phyloP scores from a whole-genome alignment of 2,329 filamentous ascomycete genomes.

The Pestalotiopsis sp. region DNA sequence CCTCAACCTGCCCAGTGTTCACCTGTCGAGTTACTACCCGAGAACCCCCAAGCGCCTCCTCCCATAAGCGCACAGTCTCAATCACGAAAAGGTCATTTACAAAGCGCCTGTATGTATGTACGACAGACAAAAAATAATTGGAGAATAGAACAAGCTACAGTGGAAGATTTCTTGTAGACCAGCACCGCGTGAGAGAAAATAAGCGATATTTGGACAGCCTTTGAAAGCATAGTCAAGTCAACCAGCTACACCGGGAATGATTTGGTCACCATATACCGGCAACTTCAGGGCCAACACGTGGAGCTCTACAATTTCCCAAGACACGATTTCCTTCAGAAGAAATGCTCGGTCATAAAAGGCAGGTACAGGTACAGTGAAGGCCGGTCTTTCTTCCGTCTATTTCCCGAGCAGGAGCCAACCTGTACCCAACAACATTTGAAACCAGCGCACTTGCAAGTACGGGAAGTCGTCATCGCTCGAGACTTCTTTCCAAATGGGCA shows the following conservation, averaged over 20 bases:
- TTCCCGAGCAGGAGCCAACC: no score
- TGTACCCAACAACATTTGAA: neutral
- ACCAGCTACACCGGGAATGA: no score
- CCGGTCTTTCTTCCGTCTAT: no score
- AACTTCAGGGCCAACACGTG: no score
- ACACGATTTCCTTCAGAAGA: no score
- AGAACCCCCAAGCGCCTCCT: conserved; percentile 60
- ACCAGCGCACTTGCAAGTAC: neutral
- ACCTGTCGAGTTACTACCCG: conserved; percentile 58
- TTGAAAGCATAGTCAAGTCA: no score
- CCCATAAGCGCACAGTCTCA: conserved; percentile 37
- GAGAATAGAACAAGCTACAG: neutral
- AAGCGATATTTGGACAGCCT: no score
- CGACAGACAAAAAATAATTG: neutral
- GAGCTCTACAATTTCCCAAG: no score
- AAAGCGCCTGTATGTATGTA: neutral
- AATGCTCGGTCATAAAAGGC: no score
- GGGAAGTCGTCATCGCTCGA: neutral
- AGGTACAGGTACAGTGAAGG: no score
- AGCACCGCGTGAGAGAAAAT: neutral
- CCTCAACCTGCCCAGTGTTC: conserved; percentile 58
- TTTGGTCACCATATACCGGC: no score
- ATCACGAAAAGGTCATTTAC: neutral
- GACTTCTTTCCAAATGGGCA: neutral
- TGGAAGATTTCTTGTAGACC: neutral